Evolutionary conservation across 202 grass and related monocot species (phyloP), one percentile per base, ranked within the genome.

Genomic region (Panicum hallii): DNA sequence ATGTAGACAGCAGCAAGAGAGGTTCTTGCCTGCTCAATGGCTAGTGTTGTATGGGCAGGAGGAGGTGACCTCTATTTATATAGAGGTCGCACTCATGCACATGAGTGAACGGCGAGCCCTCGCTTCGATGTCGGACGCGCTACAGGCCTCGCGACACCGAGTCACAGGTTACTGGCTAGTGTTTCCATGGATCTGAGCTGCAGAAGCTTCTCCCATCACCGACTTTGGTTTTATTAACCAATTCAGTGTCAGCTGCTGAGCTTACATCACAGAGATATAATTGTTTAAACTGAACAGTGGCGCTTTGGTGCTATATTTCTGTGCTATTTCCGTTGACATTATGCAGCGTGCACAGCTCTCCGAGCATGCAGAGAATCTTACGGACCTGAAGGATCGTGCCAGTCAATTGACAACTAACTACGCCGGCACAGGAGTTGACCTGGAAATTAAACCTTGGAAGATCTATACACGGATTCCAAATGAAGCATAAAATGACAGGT

Each of bases 51-150:
- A 36, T 50, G 4, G 4, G 5, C 19, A 49, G 48, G 4, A 49
- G 20, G 10, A 15, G 28, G 13, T 7, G 60, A 42, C 61, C 2
- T 78, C 41, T 72, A 72, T 84, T 79, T 88, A 88, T 88, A 88
- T 88, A 88, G 23, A 41, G 36, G 36, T 55, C 0, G 36, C 15
- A 47, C 10, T 30, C 11, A 1, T 49, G 47, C 45, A 11, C 45
- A 46, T 11, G 2, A 12, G 9, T 47, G 45, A 47, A 47, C 1
- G 11, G 45, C 45, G 10, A 12, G 9, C 10, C 10, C 47, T 49
- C 4, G 12, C 47, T 14, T 13, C 3, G 12, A 15, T 49, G 47
- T 12, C 47, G 3, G 4, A 49, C 47, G 47, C 13, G 47, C 47
- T 47, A 49, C 47, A 49, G 45, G 45, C 2, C 45, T 47, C 11